phyloP scores from a whole-genome alignment of 306 rosid genomes.

The Sechiopsis laciniata region DNA sequence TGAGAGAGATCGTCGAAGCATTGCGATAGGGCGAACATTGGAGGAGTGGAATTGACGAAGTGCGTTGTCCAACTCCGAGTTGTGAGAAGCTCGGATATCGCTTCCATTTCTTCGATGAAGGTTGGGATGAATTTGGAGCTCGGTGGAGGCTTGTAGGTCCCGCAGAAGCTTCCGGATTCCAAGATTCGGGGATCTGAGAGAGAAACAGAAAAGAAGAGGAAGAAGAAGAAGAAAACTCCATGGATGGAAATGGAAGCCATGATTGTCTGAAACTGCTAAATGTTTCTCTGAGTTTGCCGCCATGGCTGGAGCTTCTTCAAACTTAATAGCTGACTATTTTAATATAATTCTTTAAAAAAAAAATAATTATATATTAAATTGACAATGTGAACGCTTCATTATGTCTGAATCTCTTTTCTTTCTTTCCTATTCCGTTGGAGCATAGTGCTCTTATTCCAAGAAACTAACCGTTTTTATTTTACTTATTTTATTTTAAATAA shows the following conservation, averaged over 20 bases:
- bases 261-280: neutral
- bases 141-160: slow-evolving; percentile 26
- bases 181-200: slow-evolving; percentile 56
- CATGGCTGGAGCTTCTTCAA: slow-evolving; percentile 7
- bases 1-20: slow-evolving; percentile 67
- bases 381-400: neutral
- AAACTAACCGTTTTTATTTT: too few relatives aligned
- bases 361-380: neutral
- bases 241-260: slow-evolving; percentile 10
- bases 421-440: neutral
- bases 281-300: neutral
- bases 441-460: neutral
- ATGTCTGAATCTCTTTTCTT: neutral
- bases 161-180: slow-evolving; percentile 44
- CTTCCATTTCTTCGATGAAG: slow-evolving; percentile 62
- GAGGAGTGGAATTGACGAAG: slow-evolving; percentile 35
- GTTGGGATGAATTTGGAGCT: slow-evolving; percentile 41
- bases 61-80: slow-evolving; percentile 38
- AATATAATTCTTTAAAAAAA: too few relatives aligned
- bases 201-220: slow-evolving; percentile 20
- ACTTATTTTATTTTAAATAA: too few relatives aligned
- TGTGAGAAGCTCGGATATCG: slow-evolving; percentile 37
- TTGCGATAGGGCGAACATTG: slow-evolving; percentile 60
- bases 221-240: slow-evolving; percentile 22
- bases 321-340: neutral